Conservation (phyloP, 2,329 filamentous ascomycete species). For the Acarospora socialis region DNA sequence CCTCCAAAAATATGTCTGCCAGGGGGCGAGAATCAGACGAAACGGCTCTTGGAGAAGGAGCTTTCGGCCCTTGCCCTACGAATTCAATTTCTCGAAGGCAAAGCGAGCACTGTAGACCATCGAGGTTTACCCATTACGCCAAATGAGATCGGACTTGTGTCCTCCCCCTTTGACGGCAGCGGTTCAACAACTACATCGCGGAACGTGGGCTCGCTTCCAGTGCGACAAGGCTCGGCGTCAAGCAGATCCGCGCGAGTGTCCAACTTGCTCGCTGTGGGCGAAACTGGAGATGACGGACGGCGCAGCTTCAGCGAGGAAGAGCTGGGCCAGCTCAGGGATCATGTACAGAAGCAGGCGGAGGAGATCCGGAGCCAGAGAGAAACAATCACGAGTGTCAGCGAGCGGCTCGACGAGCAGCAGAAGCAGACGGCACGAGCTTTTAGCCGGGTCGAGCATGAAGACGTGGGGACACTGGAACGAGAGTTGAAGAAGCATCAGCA, state of each 20-base stretch:
- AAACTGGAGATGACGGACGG: constrained; percentile 17
- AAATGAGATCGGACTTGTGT: constrained; percentile 48
- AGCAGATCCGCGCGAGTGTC: constrained; percentile 24
- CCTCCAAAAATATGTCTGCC: constrained; percentile 53
- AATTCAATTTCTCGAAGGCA: constrained; percentile 69
- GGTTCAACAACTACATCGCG: constrained; percentile 27
- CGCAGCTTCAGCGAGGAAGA: constrained; percentile 54
- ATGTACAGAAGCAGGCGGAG: constrained; percentile 86
- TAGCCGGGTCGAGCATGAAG: constrained; percentile 68
- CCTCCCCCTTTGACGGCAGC: constrained; percentile 49
- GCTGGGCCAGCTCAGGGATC: constrained; percentile 71
- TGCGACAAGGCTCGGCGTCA: constrained; percentile 14
- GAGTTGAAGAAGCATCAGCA: constrained; percentile 96
- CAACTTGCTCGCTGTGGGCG: constrained; percentile 22
- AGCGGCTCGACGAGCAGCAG: constrained; percentile 74
- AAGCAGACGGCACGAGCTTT: constrained; percentile 71
- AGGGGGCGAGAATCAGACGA: constrained; percentile 59
- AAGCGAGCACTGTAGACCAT: constrained; percentile 47
- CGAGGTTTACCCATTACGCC: constrained; percentile 63
- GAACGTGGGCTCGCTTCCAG: constrained; percentile 13
- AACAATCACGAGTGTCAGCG: constrained; percentile 72
- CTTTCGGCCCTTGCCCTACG: constrained; percentile 63
- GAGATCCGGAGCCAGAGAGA: constrained; percentile 77
- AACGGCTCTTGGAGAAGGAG: constrained; percentile 68
- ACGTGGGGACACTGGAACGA: constrained; percentile 77